Evolutionary conservation across 768 basidiomycete genomes (phyloP).

Genomic region (Exsudoporus frostii): DNA sequence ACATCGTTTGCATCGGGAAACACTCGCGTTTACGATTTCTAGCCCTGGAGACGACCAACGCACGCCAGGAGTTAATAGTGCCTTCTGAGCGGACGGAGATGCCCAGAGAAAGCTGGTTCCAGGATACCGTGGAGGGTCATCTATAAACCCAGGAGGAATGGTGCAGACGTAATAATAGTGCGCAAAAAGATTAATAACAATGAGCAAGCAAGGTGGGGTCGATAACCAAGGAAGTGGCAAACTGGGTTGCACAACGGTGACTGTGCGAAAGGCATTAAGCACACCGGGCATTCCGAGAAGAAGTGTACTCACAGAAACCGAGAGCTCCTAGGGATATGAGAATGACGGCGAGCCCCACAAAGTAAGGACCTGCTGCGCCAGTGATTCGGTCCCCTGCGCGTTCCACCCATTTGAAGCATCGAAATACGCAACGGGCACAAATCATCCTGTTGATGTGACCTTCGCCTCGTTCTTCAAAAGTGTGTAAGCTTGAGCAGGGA

Average conservation of each 20-base stretch:
- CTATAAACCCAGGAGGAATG: constrained; percentile 73
- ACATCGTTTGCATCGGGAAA: constrained; percentile 69
- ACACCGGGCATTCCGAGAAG: background rate
- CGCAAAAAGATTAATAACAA: constrained; percentile 68
- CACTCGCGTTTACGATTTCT: constrained; percentile 50
- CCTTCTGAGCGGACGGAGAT: constrained; percentile 16
- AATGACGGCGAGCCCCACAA: constrained; percentile 75
- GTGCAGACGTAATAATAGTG: constrained; percentile 90
- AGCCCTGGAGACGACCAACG: constrained; percentile 46
- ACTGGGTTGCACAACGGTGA: constrained; percentile 72
- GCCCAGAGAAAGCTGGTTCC: constrained; percentile 59
- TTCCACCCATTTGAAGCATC: constrained; percentile 68
- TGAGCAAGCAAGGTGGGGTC: constrained; percentile 67
- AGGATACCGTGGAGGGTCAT: constrained; percentile 47
- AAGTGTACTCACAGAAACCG: constrained; percentile 70
- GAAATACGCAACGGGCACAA: constrained; percentile 38
- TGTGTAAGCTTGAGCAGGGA: too few species aligned
- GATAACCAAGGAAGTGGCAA: constrained; percentile 58
- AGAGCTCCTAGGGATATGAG: constrained; percentile 67
- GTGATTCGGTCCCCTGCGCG: constrained; percentile 74
- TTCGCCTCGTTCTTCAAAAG: background rate
- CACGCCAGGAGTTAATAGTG: constrained; percentile 37
- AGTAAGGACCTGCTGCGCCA: constrained; percentile 88
- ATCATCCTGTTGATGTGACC: constrained; percentile 16
- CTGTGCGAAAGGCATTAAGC: constrained; percentile 37